Base-by-base conservation (phyloP, 345 rosid species). In the Nephelium lappaceum region DNA sequence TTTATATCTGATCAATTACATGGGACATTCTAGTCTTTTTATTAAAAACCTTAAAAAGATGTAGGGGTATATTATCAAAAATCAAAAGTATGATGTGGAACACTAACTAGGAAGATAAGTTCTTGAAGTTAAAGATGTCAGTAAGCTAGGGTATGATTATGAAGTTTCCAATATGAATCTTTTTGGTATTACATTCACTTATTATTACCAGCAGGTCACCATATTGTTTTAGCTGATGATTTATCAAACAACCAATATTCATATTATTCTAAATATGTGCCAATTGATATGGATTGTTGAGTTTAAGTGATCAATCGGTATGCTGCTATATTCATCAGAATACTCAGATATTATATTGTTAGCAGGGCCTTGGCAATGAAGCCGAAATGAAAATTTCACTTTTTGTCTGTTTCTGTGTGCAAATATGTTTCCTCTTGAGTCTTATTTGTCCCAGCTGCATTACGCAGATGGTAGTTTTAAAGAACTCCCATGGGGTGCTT, bases 401-500 rank as follows among this genome's bases (percentile, higher is more conserved):
- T 19, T 53, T 23, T 21, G 24, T 8, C 43, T 16, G 23, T 31
- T 64, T 6, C 55, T 25, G 18, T n/a, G 10, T 57, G 8, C 41
- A 53, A 14, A 11, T 47, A 31, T 24, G 42, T 62, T 43, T 14
- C 23, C 36, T 43, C 72, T 53, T 53, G 21, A 69, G 27, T 14
- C 69, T 74, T n/a, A 61, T 38, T 71, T 67, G 36, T 77, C 58
- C 5, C 23, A 57, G 71, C 69, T 79, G 75, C 51, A 23, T 71
- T 73, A 27, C 79, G 53, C 92, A 95, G 99, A 84, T 73, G 84
- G 83, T 51, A 83, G 76, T 4, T 87, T 91, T 69, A 93, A 85
- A 85, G 98, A 95, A 83, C 89, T 92, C 72, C 89, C 90, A 47
- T 95, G 99, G 99, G 98, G 99, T 45, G 90, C 99, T 80, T 88